Conservation (phyloP, 192 early-diverging fungal species). For the Helicostylum pulchrum region DNA sequence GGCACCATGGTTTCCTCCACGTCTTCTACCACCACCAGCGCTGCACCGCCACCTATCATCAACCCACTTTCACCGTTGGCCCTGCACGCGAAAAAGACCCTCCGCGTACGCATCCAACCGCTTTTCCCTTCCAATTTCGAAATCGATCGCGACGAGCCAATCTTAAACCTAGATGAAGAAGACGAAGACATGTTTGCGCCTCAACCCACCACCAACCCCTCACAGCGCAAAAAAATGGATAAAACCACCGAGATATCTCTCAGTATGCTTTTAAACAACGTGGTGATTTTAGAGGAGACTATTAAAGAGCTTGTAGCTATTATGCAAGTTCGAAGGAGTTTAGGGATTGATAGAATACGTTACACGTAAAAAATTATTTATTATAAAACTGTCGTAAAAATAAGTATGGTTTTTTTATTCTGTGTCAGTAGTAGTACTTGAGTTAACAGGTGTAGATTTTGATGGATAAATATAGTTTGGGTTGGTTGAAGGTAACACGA, state of each 20-base stretch:
- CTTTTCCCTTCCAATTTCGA: conserved; percentile 52
- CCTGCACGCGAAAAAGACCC: conserved; percentile 39
- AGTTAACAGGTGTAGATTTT: background rate
- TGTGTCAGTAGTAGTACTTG: background rate
- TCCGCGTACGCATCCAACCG: conserved; percentile 49
- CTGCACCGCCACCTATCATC: conserved; percentile 33
- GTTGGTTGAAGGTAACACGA: conserved; percentile 16
- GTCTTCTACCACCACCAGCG: conserved; percentile 29
- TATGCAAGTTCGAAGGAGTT: conserved; percentile 74
- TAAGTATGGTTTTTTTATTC: background rate
- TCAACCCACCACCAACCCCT: conserved; percentile 26
- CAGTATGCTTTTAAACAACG: conserved; percentile 77
- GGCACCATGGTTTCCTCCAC: background rate
- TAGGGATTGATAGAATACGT: conserved; percentile 59
- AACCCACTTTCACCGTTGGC: conserved; percentile 22
- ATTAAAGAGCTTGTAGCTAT: conserved; percentile 89
- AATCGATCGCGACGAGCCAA: conserved; percentile 39
- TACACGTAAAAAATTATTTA: background rate
- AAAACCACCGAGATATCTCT: conserved; percentile 51
- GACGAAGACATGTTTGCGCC: conserved; percentile 40
- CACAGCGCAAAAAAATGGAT: conserved; percentile 33
- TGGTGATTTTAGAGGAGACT: conserved; percentile 87
- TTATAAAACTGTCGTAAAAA: too few species aligned
- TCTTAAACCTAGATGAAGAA: conserved; percentile 38
- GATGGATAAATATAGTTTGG: conserved; percentile 12